A percentile compares a stretch with the other conserved stretches of the same genome.
These are phyloP conservation scores for Pezicula carpinea DNA, from an alignment of 2,329 filamentous ascomycete species.

Conservation along the genomic window DNA sequence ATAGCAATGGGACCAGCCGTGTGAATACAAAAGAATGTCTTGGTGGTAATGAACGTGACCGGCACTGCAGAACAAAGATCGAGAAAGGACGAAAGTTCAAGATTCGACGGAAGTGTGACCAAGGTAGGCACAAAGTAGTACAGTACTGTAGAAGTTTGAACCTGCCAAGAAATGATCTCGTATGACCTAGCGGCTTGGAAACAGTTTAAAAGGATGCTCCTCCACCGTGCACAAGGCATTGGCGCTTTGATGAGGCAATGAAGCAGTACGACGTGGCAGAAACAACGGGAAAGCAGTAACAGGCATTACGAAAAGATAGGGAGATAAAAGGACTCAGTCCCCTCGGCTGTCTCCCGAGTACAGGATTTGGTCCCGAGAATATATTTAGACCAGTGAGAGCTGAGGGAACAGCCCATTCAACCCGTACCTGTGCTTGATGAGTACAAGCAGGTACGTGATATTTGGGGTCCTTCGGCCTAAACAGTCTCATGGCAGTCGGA, in stretches of 20 bases:
- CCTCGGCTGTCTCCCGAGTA: not conserved
- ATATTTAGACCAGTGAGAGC: not conserved
- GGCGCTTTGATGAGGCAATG: constrained; percentile 19
- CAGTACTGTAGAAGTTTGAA: not conserved
- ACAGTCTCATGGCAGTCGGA: constrained; percentile 24
- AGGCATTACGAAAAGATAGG: not conserved
- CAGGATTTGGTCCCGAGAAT: too few species aligned
- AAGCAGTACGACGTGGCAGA: constrained; percentile 13
- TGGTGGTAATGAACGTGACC: constrained; percentile 23
- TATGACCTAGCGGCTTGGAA: constrained; percentile 13
- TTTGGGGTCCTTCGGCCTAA: constrained; percentile 11
- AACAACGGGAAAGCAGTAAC: constrained; percentile 1
- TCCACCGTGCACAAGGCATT: constrained; percentile 18
- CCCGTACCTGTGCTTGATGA: not conserved
- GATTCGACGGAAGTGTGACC: constrained; percentile 10
- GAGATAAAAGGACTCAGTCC: not conserved
- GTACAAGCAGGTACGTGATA: not conserved
- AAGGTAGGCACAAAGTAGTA: too few species aligned
- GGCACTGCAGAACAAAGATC: constrained; percentile 21
- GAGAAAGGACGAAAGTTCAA: constrained; percentile 11
- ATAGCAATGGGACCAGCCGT: constrained; percentile 25
- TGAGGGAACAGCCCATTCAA: not conserved
- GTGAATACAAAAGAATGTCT: constrained; percentile 18
- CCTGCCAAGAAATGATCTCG: constrained; percentile 7
- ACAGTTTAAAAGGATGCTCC: constrained; percentile 15